Base-by-base conservation (phyloP, 441 rosid species). In the Adansonia grandidieri region DNA sequence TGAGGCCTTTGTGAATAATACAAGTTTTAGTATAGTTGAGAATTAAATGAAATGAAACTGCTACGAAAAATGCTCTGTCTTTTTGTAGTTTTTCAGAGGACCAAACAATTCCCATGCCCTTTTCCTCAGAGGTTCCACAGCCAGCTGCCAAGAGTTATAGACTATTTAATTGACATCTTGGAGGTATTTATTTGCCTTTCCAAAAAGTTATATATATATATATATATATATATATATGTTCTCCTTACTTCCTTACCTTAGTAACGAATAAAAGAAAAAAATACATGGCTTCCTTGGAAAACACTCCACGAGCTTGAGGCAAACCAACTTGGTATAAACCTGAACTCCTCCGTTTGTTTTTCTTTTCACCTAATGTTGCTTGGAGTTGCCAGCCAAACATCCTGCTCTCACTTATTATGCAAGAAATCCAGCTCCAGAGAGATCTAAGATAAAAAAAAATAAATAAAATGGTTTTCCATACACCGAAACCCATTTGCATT, bases 21-120 rank as follows among this genome's bases (percentile, higher is more conserved):
- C 47, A 67, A 73, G 44, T 37, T 65, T 40, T 45, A 42, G n/a
- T 56, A 67, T 10, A 70, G 68, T 57, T 17, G 37, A 32, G 37
- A 32, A 32, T 13, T 51, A 53, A 71, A 79, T 61, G 71, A 71
- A 63, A 19, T 28, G 82, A 83, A 80, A 75, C 68, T 58, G 74
- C 72, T 0, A 8, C 65, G 71, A 82, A 73, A 58, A 72, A 11
- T 65, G 14, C 28, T 9, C 28, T 9, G 28, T 9, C 45, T 44
- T 66, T 67, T 9, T 9, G 15, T 42, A 9, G 19, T 32, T 28
- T 71, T n/a, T 53, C 9, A 2, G 1, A 56, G 17, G 15, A 20
- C 51, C 7, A 57, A 37, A 73, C 8, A 73, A 42, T 37, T 13
- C 4, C 17, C 8, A 6, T 57, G 58, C 42, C 40, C 1, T 24